Evolutionary conservation across 2,329 filamentous ascomycete species (phyloP).

Genomic region (Apiospora malaysiana): DNA sequence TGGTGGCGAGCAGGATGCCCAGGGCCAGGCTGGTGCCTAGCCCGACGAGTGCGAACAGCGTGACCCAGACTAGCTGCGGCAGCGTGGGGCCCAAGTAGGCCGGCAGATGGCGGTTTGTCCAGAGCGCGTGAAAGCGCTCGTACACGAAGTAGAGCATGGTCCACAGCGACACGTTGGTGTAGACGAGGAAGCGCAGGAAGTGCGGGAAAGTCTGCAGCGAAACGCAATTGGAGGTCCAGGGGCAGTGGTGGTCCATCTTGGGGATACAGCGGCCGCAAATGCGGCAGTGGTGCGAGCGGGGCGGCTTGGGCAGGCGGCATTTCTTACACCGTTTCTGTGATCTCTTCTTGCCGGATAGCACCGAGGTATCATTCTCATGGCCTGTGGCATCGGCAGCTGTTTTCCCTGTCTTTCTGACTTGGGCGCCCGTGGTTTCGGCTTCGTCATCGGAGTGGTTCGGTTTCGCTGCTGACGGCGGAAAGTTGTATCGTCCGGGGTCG

Average conservation of each 20-base stretch:
- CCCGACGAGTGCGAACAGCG: constrained; percentile 63
- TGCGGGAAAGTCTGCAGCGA: constrained; percentile 82
- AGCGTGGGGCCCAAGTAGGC: constrained; percentile 75
- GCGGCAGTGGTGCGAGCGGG: constrained; percentile 81
- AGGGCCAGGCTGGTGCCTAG: constrained; percentile 67
- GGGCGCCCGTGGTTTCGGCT: constrained; percentile 29
- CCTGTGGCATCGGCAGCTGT: constrained; percentile 26
- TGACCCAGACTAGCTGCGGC: constrained; percentile 63
- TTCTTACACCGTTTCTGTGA: constrained; percentile 57
- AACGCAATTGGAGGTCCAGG: constrained; percentile 85
- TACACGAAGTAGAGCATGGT: constrained; percentile 65
- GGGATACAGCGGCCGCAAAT: constrained; percentile 76
- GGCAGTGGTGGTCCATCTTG: constrained; percentile 87
- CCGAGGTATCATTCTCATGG: constrained; percentile 20
- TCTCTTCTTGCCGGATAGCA: constrained; percentile 9
- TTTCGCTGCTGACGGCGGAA: constrained; percentile 37
- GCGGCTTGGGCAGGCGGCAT: constrained; percentile 76
- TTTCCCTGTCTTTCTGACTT: constrained; percentile 25
- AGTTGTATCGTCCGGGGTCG: constrained; percentile 62
- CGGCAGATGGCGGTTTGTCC: constrained; percentile 69
- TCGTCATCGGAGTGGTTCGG: constrained; percentile 26
- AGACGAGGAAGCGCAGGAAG: constrained; percentile 79
- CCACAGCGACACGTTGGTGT: constrained; percentile 70
- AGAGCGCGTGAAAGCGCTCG: constrained; percentile 64
- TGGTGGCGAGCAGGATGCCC: constrained; percentile 67